These are phyloP conservation scores for Plantago major DNA, from an alignment of 257 asterid genomes.

Conservation along the genomic window DNA sequence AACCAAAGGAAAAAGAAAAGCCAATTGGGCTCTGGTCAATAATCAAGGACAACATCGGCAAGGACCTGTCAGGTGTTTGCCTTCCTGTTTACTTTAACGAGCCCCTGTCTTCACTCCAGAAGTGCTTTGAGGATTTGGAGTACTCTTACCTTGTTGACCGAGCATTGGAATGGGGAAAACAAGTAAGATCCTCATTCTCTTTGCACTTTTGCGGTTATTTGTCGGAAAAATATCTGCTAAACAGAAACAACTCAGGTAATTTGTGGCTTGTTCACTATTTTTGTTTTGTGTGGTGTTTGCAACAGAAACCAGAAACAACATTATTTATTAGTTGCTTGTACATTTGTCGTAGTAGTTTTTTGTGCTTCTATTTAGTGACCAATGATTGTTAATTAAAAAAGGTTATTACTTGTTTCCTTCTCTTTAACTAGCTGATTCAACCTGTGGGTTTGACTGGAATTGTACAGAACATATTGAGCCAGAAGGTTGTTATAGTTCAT, in stretches of 20 bases:
- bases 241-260: too few species aligned
- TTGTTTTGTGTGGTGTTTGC: too few species aligned
- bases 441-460: too few species aligned
- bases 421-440: too few species aligned
- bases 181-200: slow-evolving; percentile 40
- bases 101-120: slow-evolving; percentile 95
- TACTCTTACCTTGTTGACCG: slow-evolving; percentile 89
- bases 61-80: slow-evolving; percentile 98
- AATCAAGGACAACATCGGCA: slow-evolving; percentile 97
- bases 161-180: slow-evolving; percentile 92
- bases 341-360: not conserved
- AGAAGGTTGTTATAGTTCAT: too few species aligned
- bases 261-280: too few species aligned
- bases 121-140: slow-evolving; percentile 97
- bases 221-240: too few species aligned
- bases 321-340: slow-evolving; percentile 15
- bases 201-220: slow-evolving; percentile 12
- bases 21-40: slow-evolving; percentile 97
- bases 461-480: too few species aligned
- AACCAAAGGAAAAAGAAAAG: slow-evolving; percentile 94
- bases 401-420: too few species aligned
- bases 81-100: slow-evolving; percentile 98
- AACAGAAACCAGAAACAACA: slow-evolving; percentile 6
- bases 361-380: too few species aligned
- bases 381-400: too few species aligned